Conservation (phyloP, 164 flowering plant genomes). For the Sedum album region DNA sequence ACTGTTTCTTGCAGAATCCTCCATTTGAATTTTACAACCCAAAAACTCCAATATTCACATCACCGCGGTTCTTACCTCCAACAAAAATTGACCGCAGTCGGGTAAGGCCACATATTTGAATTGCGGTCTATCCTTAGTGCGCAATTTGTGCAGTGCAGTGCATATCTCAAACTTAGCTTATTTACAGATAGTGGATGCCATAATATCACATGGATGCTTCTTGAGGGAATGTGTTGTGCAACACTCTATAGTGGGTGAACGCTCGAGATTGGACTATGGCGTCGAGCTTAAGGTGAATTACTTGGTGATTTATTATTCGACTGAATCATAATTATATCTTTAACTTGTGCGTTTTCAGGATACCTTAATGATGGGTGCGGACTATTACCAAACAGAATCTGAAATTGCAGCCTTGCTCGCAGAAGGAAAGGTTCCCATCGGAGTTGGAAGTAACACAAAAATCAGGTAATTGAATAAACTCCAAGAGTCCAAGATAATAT, state of each 20-base stretch:
- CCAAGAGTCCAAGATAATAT: too few relatives aligned
- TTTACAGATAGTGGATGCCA: constrained; percentile 61
- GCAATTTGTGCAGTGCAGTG: neutral
- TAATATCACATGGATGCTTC: constrained; percentile 86
- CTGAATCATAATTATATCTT: constrained; percentile 3
- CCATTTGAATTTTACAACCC: constrained; percentile 73
- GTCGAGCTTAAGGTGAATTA: constrained; percentile 53
- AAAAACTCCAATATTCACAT: constrained; percentile 68
- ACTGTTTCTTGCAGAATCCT: constrained; percentile 38
- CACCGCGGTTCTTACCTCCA: constrained; percentile 79
- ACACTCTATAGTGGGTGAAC: constrained; percentile 70
- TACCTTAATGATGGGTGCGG: constrained; percentile 90
- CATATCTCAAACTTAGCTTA: constrained; percentile 10
- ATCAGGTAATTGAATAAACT: constrained; percentile 34
- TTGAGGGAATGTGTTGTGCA: constrained; percentile 55
- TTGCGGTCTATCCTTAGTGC: neutral
- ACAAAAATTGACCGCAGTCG: constrained; percentile 62
- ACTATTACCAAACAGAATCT: constrained; percentile 75
- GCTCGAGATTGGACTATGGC: constrained; percentile 71
- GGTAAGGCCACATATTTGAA: constrained; percentile 27
- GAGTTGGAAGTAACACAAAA: constrained; percentile 62
- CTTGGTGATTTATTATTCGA: too few relatives aligned
- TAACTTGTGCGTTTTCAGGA: constrained; percentile 33
- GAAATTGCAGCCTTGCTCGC: constrained; percentile 80
- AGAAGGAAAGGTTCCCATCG: constrained; percentile 78